Conservation (phyloP, 192 early-diverging fungal genomes). For the Entrophospora sp. region DNA sequence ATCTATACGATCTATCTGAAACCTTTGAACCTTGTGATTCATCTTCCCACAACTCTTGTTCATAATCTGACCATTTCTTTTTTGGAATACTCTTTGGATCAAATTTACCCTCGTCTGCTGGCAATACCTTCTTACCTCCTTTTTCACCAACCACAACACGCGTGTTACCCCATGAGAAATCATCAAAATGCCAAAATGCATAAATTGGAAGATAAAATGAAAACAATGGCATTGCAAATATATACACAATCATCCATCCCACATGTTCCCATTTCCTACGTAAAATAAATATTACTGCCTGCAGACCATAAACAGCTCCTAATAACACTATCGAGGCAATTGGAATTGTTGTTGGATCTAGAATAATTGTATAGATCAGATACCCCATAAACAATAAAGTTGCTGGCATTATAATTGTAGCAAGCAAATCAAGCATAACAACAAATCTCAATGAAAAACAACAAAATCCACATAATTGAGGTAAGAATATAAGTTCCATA, state of each 20-base stretch:
- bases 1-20: slow-evolving; percentile 37
- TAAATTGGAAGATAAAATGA: slow-evolving; percentile 77
- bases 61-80: slow-evolving; percentile 77
- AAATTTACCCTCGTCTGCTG: slow-evolving; percentile 65
- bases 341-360: slow-evolving; percentile 55
- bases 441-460: slow-evolving; percentile 98
- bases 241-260: slow-evolving; percentile 95
- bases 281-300: slow-evolving; percentile 60
- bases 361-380: slow-evolving; percentile 58
- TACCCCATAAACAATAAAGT: slow-evolving; percentile 83
- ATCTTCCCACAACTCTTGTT: slow-evolving; percentile 63
- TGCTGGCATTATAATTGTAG: slow-evolving; percentile 89
- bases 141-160: slow-evolving; percentile 84
- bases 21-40: slow-evolving; percentile 40
- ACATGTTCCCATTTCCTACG: slow-evolving; percentile 88
- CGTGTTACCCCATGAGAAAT: slow-evolving; percentile 99
- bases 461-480: slow-evolving; percentile 94
- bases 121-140: slow-evolving; percentile 59
- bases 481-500: slow-evolving; percentile 86
- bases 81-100: slow-evolving; percentile 66
- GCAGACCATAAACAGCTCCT: slow-evolving; percentile 73
- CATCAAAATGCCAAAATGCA: slow-evolving; percentile 99
- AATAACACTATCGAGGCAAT: slow-evolving; percentile 79
- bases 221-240: slow-evolving; percentile 85
- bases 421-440: slow-evolving; percentile 88